A percentile compares a stretch with the other conserved stretches of the same genome.
These are phyloP conservation scores for Flaveria floridana DNA, from an alignment of 140 eudicot species.

Conservation along the genomic window DNA sequence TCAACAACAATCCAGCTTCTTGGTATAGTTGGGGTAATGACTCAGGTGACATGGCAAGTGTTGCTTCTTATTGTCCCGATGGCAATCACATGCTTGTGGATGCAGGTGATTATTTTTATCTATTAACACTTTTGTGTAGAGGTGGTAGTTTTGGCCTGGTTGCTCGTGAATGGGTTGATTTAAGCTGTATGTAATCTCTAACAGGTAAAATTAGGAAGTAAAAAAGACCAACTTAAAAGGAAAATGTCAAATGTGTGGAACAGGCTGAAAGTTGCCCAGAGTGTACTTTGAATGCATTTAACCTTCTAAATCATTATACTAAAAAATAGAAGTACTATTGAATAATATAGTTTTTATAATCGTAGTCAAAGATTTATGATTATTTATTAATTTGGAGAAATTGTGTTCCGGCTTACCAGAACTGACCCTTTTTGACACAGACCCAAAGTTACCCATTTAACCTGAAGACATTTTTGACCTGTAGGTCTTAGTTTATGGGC, in stretches of 20 bases:
- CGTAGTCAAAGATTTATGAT: neutral
- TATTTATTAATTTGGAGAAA: neutral
- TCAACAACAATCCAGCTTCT: conserved; percentile 87
- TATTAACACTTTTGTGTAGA: neutral
- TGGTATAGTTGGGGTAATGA: conserved; percentile 91
- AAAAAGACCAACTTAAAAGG: neutral
- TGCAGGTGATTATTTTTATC: conserved; percentile 65
- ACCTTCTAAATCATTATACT: neutral
- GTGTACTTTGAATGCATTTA: neutral
- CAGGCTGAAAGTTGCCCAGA: neutral
- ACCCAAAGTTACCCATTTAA: neutral
- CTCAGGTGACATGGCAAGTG: conserved; percentile 81
- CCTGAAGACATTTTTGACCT: neutral
- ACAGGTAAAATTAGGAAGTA: neutral
- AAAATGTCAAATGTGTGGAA: neutral
- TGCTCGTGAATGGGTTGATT: neutral
- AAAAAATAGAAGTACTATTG: neutral
- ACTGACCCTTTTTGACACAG: neutral
- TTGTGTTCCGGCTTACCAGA: neutral
- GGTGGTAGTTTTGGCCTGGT: neutral
- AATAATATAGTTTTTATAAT: neutral
- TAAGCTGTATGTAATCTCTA: neutral
- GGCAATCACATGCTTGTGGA: conserved; percentile 95
- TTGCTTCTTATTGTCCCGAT: conserved; percentile 87
- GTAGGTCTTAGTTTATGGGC: neutral